Evolutionary conservation across 164 flowering plant genomes (phyloP).

Genomic region (Euptelea pleiosperma): DNA sequence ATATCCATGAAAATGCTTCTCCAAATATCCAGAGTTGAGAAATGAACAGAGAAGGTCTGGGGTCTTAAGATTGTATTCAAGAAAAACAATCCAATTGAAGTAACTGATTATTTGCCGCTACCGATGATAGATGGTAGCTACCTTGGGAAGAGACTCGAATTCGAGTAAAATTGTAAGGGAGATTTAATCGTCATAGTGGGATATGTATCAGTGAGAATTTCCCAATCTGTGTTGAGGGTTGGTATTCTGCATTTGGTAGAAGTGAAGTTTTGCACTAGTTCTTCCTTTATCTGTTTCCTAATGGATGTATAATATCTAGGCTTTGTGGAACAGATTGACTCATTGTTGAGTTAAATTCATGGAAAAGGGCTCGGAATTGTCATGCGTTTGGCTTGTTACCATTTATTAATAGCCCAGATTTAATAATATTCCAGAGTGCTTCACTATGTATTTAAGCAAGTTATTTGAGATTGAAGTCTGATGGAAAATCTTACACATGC

Average conservation of each 20-base stretch:
- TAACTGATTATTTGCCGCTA: background rate
- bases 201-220: background rate
- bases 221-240: background rate
- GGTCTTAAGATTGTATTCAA: conserved; percentile 4
- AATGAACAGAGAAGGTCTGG: background rate
- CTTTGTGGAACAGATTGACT: background rate
- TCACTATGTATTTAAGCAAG: background rate
- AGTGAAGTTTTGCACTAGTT: background rate
- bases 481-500: too few species aligned
- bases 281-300: conserved; percentile 5
- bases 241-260: background rate
- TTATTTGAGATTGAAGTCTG: too few species aligned
- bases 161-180: background rate
- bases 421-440: background rate
- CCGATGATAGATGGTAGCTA: background rate
- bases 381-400: conserved; percentile 8
- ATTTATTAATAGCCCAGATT: background rate
- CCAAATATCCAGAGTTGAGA: conserved; percentile 59
- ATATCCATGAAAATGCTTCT: conserved; percentile 50
- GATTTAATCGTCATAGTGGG: background rate
- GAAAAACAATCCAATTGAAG: background rate
- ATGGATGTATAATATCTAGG: conserved; percentile 12
- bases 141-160: background rate
- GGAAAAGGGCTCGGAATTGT: background rate
- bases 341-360: background rate